A percentile compares a stretch with the other conserved stretches of the same genome.
These are phyloP conservation scores for Prosopis cineraria DNA, from an alignment of 306 rosid genomes.

Conservation along the genomic window DNA sequence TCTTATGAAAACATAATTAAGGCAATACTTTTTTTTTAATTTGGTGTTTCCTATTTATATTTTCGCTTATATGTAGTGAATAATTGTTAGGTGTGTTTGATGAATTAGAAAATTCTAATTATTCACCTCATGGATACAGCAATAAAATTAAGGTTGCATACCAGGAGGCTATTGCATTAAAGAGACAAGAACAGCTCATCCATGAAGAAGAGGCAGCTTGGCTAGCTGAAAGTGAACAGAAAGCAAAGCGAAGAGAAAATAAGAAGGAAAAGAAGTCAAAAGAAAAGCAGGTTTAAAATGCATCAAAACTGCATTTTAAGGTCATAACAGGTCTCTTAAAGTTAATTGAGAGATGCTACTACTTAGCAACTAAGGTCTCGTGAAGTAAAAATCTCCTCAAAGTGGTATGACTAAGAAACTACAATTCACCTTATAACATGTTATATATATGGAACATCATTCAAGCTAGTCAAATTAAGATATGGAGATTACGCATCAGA, in stretches of 20 bases:
- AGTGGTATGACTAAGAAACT: neutral
- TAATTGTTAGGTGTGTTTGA: constrained; percentile 7
- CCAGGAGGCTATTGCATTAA: constrained; percentile 95
- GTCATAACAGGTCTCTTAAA: constrained; percentile 18
- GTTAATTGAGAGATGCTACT: constrained; percentile 14
- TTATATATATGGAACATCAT: neutral
- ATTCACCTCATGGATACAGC: constrained; percentile 59
- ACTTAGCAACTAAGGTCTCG: neutral
- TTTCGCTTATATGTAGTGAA: constrained; percentile 19
- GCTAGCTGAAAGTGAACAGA: constrained; percentile 91
- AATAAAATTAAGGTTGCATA: constrained; percentile 94
- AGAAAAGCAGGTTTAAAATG: constrained; percentile 75
- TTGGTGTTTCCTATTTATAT: constrained; percentile 12
- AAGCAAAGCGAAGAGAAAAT: constrained; percentile 73
- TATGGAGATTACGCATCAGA: neutral
- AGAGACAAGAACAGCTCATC: constrained; percentile 97
- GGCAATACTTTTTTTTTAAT: neutral
- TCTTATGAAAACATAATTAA: neutral
- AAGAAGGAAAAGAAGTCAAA: constrained; percentile 90
- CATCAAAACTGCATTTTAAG: neutral
- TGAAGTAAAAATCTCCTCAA: neutral
- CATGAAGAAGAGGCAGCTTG: constrained; percentile 99
- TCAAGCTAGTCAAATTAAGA: neutral
- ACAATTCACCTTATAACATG: neutral
- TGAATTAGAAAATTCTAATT: constrained; percentile 37